These are phyloP conservation scores for Juglanconis oblonga DNA, from an alignment of 2,329 filamentous ascomycete species.

Conservation along the genomic window DNA sequence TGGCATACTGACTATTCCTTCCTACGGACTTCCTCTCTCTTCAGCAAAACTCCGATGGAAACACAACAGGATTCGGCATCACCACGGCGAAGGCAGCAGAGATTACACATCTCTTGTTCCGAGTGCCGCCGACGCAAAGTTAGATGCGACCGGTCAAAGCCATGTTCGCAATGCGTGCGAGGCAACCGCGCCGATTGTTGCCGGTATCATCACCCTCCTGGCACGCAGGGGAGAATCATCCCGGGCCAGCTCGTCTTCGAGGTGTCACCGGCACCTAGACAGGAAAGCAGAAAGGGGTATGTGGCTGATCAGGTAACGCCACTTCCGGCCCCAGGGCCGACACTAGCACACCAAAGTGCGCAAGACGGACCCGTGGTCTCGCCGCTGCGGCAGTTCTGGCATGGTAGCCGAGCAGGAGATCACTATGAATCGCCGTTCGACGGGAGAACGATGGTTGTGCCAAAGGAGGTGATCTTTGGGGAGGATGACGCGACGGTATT, in stretches of 20 bases:
- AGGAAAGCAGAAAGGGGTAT: neutral
- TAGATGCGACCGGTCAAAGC: slow-evolving; percentile 38
- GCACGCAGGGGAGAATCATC: neutral
- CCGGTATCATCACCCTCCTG: neutral
- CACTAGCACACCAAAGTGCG: neutral
- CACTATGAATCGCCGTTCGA: slow-evolving; percentile 5
- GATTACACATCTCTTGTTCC: slow-evolving; percentile 29
- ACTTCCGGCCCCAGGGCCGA: neutral
- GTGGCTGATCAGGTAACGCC: neutral
- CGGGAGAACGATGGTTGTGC: neutral
- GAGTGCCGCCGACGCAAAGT: slow-evolving; percentile 43
- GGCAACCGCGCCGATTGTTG: neutral
- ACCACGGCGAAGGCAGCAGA: slow-evolving; percentile 8
- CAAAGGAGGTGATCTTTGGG: slow-evolving; percentile 15
- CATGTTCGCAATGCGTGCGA: slow-evolving; percentile 40
- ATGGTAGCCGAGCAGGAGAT: slow-evolving; percentile 12
- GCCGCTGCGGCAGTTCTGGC: slow-evolving; percentile 12
- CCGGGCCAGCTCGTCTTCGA: slow-evolving; percentile 6
- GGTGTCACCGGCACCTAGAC: neutral
- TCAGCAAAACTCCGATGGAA: slow-evolving; percentile 18
- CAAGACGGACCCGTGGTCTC: neutral
- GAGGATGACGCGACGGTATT: slow-evolving; percentile 10
- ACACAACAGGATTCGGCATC: neutral
- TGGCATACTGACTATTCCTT: neutral
- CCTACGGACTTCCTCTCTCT: neutral